phyloP scores from a whole-genome alignment of 2,329 filamentous ascomycete genomes.

The Xylaria sp. region DNA sequence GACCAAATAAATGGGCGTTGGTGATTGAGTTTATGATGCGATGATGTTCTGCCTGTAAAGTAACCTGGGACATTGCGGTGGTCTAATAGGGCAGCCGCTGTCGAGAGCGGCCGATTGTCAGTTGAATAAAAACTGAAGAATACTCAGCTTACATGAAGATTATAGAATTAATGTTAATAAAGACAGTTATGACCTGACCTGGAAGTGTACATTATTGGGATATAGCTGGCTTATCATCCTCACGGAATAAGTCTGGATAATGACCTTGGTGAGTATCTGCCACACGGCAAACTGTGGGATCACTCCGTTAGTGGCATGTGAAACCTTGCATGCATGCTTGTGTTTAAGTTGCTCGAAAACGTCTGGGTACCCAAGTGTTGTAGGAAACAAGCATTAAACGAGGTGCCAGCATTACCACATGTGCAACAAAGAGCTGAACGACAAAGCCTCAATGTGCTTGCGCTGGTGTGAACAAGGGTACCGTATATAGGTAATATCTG shows the following conservation, averaged over 20 bases:
- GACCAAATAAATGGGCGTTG: conserved; percentile 42
- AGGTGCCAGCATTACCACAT: not conserved
- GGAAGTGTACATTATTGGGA: not conserved
- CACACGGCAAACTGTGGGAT: not conserved
- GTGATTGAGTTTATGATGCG: conserved; percentile 11
- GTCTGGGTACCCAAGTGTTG: not conserved
- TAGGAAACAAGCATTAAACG: not conserved
- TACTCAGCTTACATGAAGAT: conserved; percentile 27
- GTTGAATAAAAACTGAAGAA: conserved; percentile 24
- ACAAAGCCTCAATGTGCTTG: not conserved
- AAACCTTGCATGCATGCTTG: not conserved
- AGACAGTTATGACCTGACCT: conserved; percentile 1
- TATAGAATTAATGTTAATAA: conserved; percentile 36
- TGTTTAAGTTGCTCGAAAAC: not conserved
- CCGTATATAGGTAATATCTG: not conserved
- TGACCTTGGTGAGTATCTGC: not conserved
- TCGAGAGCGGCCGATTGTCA: conserved; percentile 1
- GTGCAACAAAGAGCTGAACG: not conserved
- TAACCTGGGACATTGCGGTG: conserved; percentile 16
- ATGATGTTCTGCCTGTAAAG: conserved; percentile 28
- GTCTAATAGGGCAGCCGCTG: conserved; percentile 8
- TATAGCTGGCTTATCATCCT: not conserved
- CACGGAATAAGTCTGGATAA: not conserved
- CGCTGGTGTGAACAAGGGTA: too few species aligned
- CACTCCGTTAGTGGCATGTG: not conserved